phyloP scores from a whole-genome alignment of 2,329 filamentous ascomycete genomes.

The Penicillium corylophilum region DNA sequence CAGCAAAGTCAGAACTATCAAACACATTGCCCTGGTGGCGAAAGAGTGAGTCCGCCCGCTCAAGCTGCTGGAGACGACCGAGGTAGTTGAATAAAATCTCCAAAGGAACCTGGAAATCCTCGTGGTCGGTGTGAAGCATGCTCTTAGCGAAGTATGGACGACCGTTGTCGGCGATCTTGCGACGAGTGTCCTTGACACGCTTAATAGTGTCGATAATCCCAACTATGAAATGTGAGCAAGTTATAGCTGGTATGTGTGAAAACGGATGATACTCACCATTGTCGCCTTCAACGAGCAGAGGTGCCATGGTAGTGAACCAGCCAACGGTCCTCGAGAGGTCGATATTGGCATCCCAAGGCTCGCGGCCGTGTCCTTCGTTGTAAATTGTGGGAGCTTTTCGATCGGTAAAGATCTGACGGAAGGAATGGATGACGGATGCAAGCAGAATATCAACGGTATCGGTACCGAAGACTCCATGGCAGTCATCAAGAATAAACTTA shows the following conservation, averaged over 20 bases:
- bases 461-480: constrained; percentile 35
- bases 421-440: constrained; percentile 44
- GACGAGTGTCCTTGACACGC: constrained; percentile 40
- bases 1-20: constrained; percentile 28
- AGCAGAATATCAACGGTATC: constrained; percentile 41
- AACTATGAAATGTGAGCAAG: constrained; percentile 13
- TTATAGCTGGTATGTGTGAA: not conserved
- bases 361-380: constrained; percentile 53
- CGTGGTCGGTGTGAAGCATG: constrained; percentile 28
- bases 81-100: constrained; percentile 45
- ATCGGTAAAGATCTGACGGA: constrained; percentile 44
- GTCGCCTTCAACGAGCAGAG: constrained; percentile 35
- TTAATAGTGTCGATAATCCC: constrained; percentile 34
- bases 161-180: constrained; percentile 33
- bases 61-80: constrained; percentile 44
- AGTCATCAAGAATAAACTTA: constrained; percentile 31
- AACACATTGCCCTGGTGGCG: constrained; percentile 39
- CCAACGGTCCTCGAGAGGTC: constrained; percentile 51
- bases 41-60: constrained; percentile 45
- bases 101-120: constrained; percentile 39
- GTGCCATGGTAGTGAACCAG: constrained; percentile 53
- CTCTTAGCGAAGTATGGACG: constrained; percentile 38
- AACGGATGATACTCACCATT: constrained; percentile 23
- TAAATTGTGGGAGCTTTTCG: constrained; percentile 46
- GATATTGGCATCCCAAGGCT: constrained; percentile 45